Evolutionary conservation across 148 eudicot species (phyloP), one percentile per base, ranked within the genome.

Genomic region (Spergularia bocconei): DNA sequence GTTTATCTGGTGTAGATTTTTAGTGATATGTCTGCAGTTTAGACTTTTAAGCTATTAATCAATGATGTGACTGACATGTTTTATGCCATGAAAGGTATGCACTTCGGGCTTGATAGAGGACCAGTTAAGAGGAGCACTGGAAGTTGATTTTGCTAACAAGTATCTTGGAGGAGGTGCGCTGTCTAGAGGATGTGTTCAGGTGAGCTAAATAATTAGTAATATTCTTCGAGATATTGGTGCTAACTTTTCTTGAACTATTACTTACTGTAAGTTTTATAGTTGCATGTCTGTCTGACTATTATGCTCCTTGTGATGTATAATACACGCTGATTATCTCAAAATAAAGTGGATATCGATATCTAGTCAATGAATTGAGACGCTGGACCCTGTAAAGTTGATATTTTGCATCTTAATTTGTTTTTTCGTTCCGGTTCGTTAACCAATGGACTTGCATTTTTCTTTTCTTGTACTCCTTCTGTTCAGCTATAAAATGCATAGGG

Each of bases 71-170:
- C 0, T 67, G 12, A 20, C 23, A 23, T 68, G 5, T 50, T 69
- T 53, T 50, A 20, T 77, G 59, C 69, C 11, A 70, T 77, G 73
- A 51, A 73, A 95, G 98, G 87, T 92, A 47, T 83, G 62, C 68
- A 63, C 66, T 70, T 86, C 97, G 48, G 96, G 99, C 52, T 86
- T 88, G 74, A 92, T 95, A 75, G 99, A 95, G 83, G 98, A 95
- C 83, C 99, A 95, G 60, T 25, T 79, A 4, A 63, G 73, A 65
- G 89, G 84, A 75, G 96, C 88, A 76, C 77, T 95, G 73, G 94
- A 95, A 87, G 98, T 95, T 75, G 99, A 95, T 88, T 95, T 95
- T 83, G 96, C 99, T 38, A 95, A 95, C 83, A 88, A 82, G 85
- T 88, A 88, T 80, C 80, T 95, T 12, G 99, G 99, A 56, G 98